Evolutionary conservation across 176 grass and related monocot genomes (phyloP).

Genomic region (Bonia amplexicaulis): DNA sequence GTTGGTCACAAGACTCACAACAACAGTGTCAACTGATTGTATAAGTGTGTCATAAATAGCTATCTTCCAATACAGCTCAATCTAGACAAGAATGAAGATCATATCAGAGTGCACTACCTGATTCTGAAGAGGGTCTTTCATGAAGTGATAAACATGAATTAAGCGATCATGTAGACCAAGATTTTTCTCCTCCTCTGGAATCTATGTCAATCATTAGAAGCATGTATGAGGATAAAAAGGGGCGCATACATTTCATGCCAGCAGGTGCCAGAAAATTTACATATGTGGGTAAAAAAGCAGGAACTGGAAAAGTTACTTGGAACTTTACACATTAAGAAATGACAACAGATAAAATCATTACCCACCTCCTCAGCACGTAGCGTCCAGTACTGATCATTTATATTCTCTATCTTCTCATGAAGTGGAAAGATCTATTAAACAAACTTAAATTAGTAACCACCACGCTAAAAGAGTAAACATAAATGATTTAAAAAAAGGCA

Average conservation of each 20-base stretch:
- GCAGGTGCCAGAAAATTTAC: neutral
- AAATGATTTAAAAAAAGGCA: constrained; percentile 9
- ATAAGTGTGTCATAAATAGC: neutral
- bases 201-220: constrained; percentile 37
- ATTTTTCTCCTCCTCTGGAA: constrained; percentile 88
- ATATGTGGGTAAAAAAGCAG: neutral
- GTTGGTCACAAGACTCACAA: constrained; percentile 9
- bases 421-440: constrained; percentile 73
- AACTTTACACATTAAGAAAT: neutral
- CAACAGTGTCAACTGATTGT: constrained; percentile 1
- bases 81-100: constrained; percentile 4
- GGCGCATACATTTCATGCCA: neutral
- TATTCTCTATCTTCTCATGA: constrained; percentile 94
- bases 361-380: constrained; percentile 92
- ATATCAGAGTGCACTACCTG: constrained; percentile 46
- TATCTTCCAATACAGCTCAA: constrained; percentile 1
- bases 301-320: neutral
- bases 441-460: constrained; percentile 24
- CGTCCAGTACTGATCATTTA: constrained; percentile 99
- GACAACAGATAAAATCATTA: constrained; percentile 21
- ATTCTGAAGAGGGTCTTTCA: constrained; percentile 86
- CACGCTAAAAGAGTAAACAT: constrained; percentile 12
- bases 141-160: constrained; percentile 98
- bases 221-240: constrained; percentile 14
- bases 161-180: constrained; percentile 72